Evolutionary conservation across 352 stramenopile species (phyloP), one percentile per base, ranked within the genome.

Genomic region (Pythium phragmitis): DNA sequence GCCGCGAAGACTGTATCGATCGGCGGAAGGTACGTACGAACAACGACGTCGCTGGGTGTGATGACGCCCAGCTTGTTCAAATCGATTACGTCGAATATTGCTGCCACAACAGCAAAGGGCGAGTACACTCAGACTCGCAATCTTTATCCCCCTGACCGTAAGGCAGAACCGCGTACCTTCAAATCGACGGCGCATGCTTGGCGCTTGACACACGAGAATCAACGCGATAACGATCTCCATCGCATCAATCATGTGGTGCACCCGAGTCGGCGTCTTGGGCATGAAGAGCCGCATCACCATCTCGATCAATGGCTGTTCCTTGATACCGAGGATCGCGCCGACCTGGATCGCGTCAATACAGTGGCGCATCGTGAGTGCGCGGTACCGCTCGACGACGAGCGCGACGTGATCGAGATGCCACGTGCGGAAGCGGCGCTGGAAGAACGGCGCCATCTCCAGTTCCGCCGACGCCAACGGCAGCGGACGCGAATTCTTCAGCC

Each of bases 201-300:
- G 69, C 17, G 80, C 78, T 54, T 91, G 82, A 34, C 79, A 89
- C 12, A 89, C 79, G 48, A 91, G 75, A 11, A 77, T 68, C 13
- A 91, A 51, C 23, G 79, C 76, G 34, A 89, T 72, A 28, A 89
- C 69, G 14, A 91, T 72, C 60, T 91, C 80, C 70, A 86, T 85
- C n/a, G 63, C 65, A 61, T 91, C 82, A 28, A 91, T 75, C 80
- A 86, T 87, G 60, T 74, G 85, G 68, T 85, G 76, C 36, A 82
- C 77, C 28, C 80, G 71, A 30, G 75, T 88, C 3, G 79, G 71
- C 7, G 75, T 82, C n/a, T 72, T 72, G 2, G 80, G 78, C 47
- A 82, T 57, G 43, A 89, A 87, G 23, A 86, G 65, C 23, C 68
- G 61, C 73, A 89, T 70, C 34, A 85, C 50, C 13, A 83, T 66